phyloP scores from a whole-genome alignment of 1,139 yeast genomes.

The Geotrichum restrictum region DNA sequence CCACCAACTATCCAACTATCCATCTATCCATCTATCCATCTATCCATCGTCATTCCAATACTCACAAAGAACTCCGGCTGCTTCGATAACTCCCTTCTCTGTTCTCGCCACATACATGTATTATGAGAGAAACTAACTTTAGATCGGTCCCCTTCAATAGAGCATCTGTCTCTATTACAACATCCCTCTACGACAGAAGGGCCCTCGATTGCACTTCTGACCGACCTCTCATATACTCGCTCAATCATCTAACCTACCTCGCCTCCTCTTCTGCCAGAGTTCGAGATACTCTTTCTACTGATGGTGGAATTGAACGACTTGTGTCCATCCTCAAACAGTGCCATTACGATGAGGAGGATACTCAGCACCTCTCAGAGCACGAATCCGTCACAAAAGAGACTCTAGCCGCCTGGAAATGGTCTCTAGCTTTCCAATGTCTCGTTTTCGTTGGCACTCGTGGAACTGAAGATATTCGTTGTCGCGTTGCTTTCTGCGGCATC shows the following conservation, averaged over 20 bases:
- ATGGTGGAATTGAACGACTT: constrained; percentile 88
- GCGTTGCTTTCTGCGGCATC: constrained; percentile 88
- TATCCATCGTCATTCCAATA: not conserved
- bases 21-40: not conserved
- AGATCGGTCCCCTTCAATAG: constrained; percentile 72
- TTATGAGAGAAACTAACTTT: constrained; percentile 88
- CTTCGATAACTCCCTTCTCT: constrained; percentile 1
- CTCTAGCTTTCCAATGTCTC: constrained; percentile 85
- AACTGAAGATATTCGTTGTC: constrained; percentile 74
- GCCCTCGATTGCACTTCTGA: constrained; percentile 90
- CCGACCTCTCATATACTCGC: constrained; percentile 83
- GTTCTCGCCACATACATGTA: constrained; percentile 7
- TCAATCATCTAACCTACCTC: constrained; percentile 82
- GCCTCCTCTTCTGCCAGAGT: constrained; percentile 86
- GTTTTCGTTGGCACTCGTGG: constrained; percentile 92
- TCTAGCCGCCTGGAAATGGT: constrained; percentile 93
- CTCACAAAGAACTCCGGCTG: not conserved
- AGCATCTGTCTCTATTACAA: constrained; percentile 86
- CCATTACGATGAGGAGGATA: constrained; percentile 34
- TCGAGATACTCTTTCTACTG: constrained; percentile 79
- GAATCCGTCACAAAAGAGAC: constrained; percentile 36
- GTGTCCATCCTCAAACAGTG: constrained; percentile 85
- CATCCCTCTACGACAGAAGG: constrained; percentile 83
- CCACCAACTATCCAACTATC: not conserved
- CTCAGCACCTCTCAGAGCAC: constrained; percentile 6